Evolutionary conservation across 2,329 filamentous ascomycete genomes (phyloP).

Genomic region (Neofusicoccum ribis): DNA sequence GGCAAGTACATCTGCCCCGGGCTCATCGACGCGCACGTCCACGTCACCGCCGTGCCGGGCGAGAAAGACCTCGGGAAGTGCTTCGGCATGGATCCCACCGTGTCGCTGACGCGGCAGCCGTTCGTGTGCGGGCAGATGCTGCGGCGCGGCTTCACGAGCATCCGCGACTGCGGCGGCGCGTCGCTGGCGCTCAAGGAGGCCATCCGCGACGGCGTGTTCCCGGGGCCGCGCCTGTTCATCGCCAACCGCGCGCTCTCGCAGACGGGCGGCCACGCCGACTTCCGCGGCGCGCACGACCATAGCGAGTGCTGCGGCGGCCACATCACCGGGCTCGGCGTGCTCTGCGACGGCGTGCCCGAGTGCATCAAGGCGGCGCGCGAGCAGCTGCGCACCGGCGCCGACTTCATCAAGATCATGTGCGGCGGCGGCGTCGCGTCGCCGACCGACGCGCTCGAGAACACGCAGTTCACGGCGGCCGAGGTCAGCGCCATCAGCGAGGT

Average conservation of each 20-base stretch:
- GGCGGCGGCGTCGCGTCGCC: constrained; percentile 59
- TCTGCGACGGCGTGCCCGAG: constrained; percentile 57
- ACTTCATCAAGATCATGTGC: constrained; percentile 65
- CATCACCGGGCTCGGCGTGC: constrained; percentile 42
- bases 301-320: constrained; percentile 51
- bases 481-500: constrained; percentile 55
- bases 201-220: constrained; percentile 56
- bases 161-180: constrained; percentile 61
- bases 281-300: constrained; percentile 47
- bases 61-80: constrained; percentile 17
- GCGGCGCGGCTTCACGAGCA: constrained; percentile 58
- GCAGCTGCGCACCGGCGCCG: constrained; percentile 56
- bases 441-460: constrained; percentile 54
- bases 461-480: constrained; percentile 60
- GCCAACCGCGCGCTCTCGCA: constrained; percentile 54
- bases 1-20: constrained; percentile 52
- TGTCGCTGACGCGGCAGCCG: constrained; percentile 48
- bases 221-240: constrained; percentile 41
- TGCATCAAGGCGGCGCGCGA: constrained; percentile 56
- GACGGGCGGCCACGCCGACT: constrained; percentile 60
- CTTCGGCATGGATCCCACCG: constrained; percentile 37
- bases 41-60: constrained; percentile 24
- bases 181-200: constrained; percentile 57
- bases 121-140: constrained; percentile 55
- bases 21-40: constrained; percentile 48